Evolutionary conservation across 768 basidiomycete genomes (phyloP).

Genomic region (Lentinula aciculospora): DNA sequence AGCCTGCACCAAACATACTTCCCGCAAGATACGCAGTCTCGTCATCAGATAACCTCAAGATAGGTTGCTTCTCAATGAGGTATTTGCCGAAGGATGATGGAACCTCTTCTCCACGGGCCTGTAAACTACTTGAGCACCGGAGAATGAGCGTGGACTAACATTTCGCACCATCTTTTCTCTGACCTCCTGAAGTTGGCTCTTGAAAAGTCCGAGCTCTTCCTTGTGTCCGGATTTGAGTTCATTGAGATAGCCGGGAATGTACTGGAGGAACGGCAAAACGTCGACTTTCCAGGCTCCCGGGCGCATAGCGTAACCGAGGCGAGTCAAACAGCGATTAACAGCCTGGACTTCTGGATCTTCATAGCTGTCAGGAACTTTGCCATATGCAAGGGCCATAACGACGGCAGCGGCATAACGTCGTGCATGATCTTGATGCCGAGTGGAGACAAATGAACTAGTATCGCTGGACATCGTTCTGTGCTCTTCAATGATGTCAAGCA

Average conservation of each 20-base stretch:
- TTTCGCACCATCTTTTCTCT: constrained; percentile 35
- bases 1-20: constrained; percentile 61
- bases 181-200: constrained; percentile 43
- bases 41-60: constrained; percentile 40
- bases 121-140: background rate
- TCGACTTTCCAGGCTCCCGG: constrained; percentile 45
- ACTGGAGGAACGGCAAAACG: constrained; percentile 36
- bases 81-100: constrained; percentile 51
- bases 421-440: constrained; percentile 48
- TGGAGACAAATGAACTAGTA: constrained; percentile 16
- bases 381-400: constrained; percentile 47
- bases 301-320: constrained; percentile 38
- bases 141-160: background rate
- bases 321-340: constrained; percentile 39
- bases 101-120: constrained; percentile 29
- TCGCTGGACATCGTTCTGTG: background rate
- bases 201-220: constrained; percentile 53
- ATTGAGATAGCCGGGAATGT: constrained; percentile 41
- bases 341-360: constrained; percentile 41
- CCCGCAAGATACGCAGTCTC: constrained; percentile 62
- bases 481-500: constrained; percentile 36
- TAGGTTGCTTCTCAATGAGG: constrained; percentile 48
- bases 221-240: constrained; percentile 49
- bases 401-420: constrained; percentile 47
- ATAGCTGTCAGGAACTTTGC: constrained; percentile 33